phyloP scores from a whole-genome alignment of 148 eudicot species.

The Vaccinium vitisidaea region DNA sequence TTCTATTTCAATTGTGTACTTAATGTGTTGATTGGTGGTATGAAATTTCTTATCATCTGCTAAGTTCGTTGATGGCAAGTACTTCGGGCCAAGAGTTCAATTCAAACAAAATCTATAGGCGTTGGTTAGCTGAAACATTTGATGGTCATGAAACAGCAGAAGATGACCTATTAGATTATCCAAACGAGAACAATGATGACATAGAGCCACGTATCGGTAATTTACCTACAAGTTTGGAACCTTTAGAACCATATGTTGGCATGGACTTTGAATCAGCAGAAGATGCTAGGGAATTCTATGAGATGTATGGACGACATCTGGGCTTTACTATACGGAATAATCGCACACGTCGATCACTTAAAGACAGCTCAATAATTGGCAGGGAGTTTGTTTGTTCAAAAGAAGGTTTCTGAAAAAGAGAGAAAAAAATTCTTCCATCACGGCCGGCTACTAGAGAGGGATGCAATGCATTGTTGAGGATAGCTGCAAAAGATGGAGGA shows the following conservation, averaged over 20 bases:
- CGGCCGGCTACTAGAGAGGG: conserved; percentile 12
- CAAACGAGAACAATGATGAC: neutral
- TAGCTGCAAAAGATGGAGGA: conserved; percentile 18
- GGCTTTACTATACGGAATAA: conserved; percentile 20
- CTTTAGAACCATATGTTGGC: conserved; percentile 12
- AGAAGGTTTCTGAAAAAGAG: conserved; percentile 15
- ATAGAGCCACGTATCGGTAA: neutral
- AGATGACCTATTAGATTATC: conserved; percentile 16
- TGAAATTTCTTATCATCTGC: neutral
- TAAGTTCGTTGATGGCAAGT: conserved; percentile 12
- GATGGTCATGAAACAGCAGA: conserved; percentile 20
- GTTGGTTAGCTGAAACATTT: conserved; percentile 22
- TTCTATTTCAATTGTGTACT: neutral
- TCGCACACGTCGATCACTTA: conserved; percentile 17
- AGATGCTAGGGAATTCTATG: conserved; percentile 21
- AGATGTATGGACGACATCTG: conserved; percentile 1
- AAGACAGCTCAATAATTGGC: conserved; percentile 18
- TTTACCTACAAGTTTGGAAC: conserved; percentile 6
- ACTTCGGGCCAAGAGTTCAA: conserved; percentile 11
- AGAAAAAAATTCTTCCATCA: conserved; percentile 5
- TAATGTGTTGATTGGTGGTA: neutral
- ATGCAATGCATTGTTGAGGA: conserved; percentile 20
- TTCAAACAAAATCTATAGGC: conserved; percentile 15
- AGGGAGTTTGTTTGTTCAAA: conserved; percentile 24
- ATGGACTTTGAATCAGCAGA: conserved; percentile 18